Conservation (phyloP, 108 stramenopile species). For the Licmophora abbreviata region DNA sequence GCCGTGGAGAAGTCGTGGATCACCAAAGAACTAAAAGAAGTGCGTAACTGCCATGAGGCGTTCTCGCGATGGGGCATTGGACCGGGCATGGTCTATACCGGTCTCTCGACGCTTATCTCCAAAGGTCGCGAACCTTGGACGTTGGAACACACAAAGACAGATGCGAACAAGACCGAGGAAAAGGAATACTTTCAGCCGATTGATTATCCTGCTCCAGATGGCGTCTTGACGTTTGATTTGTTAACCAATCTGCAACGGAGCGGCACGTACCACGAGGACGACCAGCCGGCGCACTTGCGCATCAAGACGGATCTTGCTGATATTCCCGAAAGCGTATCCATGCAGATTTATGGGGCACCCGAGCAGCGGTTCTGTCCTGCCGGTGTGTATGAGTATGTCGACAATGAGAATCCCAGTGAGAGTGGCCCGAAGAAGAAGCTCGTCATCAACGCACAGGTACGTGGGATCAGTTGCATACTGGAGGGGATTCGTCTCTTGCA, state of each 20-base stretch:
- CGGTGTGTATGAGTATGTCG: conserved; percentile 87
- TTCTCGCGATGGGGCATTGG: conserved; percentile 89
- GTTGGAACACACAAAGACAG: conserved; percentile 43
- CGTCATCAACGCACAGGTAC: conserved; percentile 96
- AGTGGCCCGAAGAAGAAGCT: conserved; percentile 57
- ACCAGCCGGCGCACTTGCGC: conserved; percentile 94
- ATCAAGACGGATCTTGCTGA: conserved; percentile 70
- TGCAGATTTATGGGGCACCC: conserved; percentile 88
- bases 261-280: conserved; percentile 96
- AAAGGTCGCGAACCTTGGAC: conserved; percentile 97
- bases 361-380: conserved; percentile 99
- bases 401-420: conserved; percentile 18
- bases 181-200: conserved; percentile 59
- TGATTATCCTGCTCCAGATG: conserved; percentile 93
- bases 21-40: conserved; percentile 85
- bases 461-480: not conserved
- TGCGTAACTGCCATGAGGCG: conserved; percentile 95
- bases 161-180: conserved; percentile 64
- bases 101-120: conserved; percentile 83
- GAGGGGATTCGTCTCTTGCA: not conserved
- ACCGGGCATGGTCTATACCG: conserved; percentile 88
- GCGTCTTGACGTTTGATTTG: conserved; percentile 92
- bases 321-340: conserved; percentile 61
- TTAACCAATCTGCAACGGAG: conserved; percentile 91
- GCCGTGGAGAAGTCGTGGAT: conserved; percentile 90